Evolutionary conservation across 2,329 filamentous ascomycete genomes (phyloP).

Genomic region (Byssothecium circinans): DNA sequence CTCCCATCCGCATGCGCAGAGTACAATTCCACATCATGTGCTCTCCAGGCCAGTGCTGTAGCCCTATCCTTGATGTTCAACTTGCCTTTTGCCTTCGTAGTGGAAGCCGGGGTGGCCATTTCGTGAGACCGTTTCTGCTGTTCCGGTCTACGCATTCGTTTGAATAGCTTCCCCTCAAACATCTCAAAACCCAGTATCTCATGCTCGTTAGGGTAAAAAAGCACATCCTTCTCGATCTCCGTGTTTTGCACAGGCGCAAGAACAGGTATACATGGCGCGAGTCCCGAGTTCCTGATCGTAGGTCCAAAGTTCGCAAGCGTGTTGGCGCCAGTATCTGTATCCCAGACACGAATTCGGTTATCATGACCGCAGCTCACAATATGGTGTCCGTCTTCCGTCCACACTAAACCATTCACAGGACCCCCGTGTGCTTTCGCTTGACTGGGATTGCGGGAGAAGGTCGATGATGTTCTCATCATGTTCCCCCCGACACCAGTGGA

Average conservation of each 20-base stretch:
- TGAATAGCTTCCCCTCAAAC: conserved; percentile 72
- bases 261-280: conserved; percentile 46
- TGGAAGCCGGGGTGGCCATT: neutral
- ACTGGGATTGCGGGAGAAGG: conserved; percentile 40
- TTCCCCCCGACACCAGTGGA: conserved; percentile 65
- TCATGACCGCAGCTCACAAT: conserved; percentile 84
- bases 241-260: conserved; percentile 64
- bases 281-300: conserved; percentile 68
- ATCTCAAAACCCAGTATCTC: conserved; percentile 80
- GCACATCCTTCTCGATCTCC: conserved; percentile 60
- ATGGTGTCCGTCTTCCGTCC: conserved; percentile 77
- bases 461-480: conserved; percentile 37
- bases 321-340: conserved; percentile 77
- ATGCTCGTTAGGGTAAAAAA: conserved; percentile 76
- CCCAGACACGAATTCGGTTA: conserved; percentile 82
- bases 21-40: conserved; percentile 72
- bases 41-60: conserved; percentile 74
- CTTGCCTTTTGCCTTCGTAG: conserved; percentile 40
- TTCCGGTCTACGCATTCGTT: conserved; percentile 67
- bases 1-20: conserved; percentile 83
- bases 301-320: conserved; percentile 88
- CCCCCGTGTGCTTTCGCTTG: conserved; percentile 69
- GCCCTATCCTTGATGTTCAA: conserved; percentile 54
- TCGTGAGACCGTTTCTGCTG: conserved; percentile 16
- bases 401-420: conserved; percentile 80